A percentile compares a stretch with the other conserved stretches of the same genome.
phyloP scores from a whole-genome alignment of 768 basidiomycete genomes.

The Boletus sp. region DNA sequence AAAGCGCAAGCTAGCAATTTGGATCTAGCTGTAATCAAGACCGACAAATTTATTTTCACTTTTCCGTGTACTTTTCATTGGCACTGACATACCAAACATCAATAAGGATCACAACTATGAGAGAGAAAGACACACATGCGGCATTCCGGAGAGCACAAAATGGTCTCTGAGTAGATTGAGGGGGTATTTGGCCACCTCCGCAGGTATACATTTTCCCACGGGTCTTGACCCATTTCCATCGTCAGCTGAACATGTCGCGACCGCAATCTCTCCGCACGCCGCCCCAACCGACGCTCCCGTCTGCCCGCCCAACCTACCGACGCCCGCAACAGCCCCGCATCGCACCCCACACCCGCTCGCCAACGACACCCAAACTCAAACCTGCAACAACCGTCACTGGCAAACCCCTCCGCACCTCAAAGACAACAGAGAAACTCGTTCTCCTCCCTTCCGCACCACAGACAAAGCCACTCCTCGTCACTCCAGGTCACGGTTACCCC shows the following conservation, averaged over 20 bases:
- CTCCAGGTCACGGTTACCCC: slow-evolving; percentile 12
- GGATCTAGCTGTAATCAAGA: no score
- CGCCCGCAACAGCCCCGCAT: slow-evolving; percentile 23
- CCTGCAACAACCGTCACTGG: slow-evolving; percentile 18
- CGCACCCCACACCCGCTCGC: slow-evolving; percentile 13
- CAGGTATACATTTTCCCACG: background rate
- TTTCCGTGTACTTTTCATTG: no score
- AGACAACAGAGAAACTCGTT: slow-evolving; percentile 89
- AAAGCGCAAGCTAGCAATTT: no score
- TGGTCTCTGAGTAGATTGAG: no score
- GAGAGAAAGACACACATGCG: no score
- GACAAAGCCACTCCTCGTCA: slow-evolving; percentile 58
- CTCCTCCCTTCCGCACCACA: slow-evolving; percentile 88
- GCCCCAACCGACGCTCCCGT: slow-evolving; percentile 23
- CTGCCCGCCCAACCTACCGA: slow-evolving; percentile 20
- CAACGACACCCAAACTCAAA: slow-evolving; percentile 16
- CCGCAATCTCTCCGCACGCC: slow-evolving; percentile 10
- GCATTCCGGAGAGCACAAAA: no score
- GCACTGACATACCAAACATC: no score
- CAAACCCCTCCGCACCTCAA: slow-evolving; percentile 77
- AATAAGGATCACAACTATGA: no score
- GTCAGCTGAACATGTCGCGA: slow-evolving; percentile 5
- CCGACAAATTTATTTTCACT: no score
- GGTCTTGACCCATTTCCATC: background rate
- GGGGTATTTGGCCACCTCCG: no score